Evolutionary conservation across 257 asterid genomes (phyloP), one percentile per base, ranked within the genome.

Genomic region (Solanum pimpinellifolium): DNA sequence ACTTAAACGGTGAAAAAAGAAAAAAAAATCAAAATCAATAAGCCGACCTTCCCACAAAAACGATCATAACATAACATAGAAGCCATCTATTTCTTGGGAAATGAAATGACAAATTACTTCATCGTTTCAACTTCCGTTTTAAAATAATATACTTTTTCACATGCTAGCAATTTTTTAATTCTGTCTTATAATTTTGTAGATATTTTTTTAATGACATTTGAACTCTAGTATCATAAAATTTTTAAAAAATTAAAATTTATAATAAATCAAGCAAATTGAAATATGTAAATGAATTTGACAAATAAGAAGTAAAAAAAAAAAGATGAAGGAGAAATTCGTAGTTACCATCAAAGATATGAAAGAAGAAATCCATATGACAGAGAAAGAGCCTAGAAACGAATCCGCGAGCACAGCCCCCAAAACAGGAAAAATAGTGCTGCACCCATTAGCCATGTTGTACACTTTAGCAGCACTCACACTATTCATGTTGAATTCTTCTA

Each of bases 401-500:
- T 96, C 99, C 1, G 99, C 98, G 14, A 94, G 62, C 16, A 96
- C 90, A 9, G 99, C 99, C 11, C 94, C 95, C 52, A 93, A 87
- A 16, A 96, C 91, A 2, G 99, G 98, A 47, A 96, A 91, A 86
- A 96, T 89, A 66, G 97, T 91, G 41, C 92, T 93, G 89, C 94
- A 92, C 47, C 98, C 99, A 86, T 92, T 94, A 10, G 94, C 94
- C 35, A 93, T 88, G 69, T 96, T 96, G 87, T 84, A 94, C 10
- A 95, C 87, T 88, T 96, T 92, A 10, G 99, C 98, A 18, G 99
- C 98, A 87, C 89, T 92, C 60, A 95, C 94, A 88, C 94, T 94
- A 90, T 92, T 93, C 23, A 94, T 88, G 86, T 95, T 94, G 92
- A 92, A 96, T 59, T 96, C 99, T 89, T 94, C 83, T 21, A 95